phyloP scores from a whole-genome alignment of 2,329 filamentous ascomycete genomes.

The Colletotrichum sp. region DNA sequence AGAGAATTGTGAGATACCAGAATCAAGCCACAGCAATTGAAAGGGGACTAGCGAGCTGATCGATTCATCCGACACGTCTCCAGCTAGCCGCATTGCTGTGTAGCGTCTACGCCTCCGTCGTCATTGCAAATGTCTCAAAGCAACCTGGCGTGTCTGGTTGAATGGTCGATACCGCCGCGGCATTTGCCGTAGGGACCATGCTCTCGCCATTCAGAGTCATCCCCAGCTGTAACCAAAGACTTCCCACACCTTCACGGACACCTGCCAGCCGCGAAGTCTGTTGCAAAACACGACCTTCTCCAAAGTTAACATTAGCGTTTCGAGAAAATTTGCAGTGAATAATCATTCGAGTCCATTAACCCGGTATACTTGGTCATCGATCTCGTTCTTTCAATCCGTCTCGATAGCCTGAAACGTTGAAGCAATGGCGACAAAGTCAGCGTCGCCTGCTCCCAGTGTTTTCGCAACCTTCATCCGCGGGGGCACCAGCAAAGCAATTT shows the following conservation, averaged over 20 bases:
- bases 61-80: not conserved
- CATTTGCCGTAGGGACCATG: not conserved
- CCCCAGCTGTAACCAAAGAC: not conserved
- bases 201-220: not conserved
- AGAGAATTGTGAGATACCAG: not conserved
- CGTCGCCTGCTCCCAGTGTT: not conserved
- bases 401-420: not conserved
- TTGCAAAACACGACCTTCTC: not conserved
- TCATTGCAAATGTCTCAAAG: not conserved
- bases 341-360: not conserved
- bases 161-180: not conserved
- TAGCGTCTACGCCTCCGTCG: not conserved
- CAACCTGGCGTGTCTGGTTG: not conserved
- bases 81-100: not conserved
- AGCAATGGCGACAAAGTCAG: not conserved
- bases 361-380: not conserved
- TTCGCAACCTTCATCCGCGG: not conserved
- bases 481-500: conserved; percentile 23
- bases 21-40: not conserved
- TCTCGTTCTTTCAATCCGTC: not conserved
- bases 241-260: not conserved
- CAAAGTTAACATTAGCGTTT: not conserved
- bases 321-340: not conserved
- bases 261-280: not conserved
- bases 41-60: not conserved